These are phyloP conservation scores for Ettlia oleoabundans DNA, from an alignment of 139 green algal genomes.

Conservation along the genomic window DNA sequence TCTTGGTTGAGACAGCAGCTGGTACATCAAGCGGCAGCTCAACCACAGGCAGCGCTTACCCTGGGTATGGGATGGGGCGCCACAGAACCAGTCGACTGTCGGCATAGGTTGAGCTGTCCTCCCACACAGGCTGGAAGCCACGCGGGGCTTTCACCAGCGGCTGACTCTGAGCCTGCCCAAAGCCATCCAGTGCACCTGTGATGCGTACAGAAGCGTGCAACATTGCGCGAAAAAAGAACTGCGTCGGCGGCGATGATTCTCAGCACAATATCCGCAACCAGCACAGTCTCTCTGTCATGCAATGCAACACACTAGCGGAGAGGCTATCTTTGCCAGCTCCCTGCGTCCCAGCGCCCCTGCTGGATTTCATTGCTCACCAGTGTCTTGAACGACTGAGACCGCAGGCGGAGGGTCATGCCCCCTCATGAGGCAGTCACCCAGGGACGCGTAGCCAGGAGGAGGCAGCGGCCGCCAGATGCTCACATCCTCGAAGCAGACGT, in stretches of 20 bases:
- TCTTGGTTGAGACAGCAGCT: too few species aligned
- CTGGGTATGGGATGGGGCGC: constrained; percentile 72
- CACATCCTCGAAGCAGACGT: constrained; percentile 52
- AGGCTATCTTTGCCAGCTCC: too few species aligned
- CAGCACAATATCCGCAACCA: too few species aligned
- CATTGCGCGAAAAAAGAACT: too few species aligned
- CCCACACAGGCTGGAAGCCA: constrained; percentile 51
- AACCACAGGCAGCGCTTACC: constrained; percentile 27
- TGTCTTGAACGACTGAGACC: constrained; percentile 23
- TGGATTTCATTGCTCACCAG: too few species aligned
- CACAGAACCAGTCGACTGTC: constrained; percentile 72
- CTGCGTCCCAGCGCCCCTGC: too few species aligned
- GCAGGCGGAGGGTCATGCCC: constrained; percentile 38
- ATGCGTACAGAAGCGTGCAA: too few species aligned
- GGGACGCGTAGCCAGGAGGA: constrained; percentile 75
- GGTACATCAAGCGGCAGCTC: not conserved
- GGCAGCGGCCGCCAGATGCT: constrained; percentile 86
- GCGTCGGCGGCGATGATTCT: too few species aligned
- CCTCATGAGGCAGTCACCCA: constrained; percentile 78
- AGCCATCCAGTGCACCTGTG: not conserved
- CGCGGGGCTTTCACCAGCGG: constrained; percentile 42
- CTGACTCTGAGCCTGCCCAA: not conserved
- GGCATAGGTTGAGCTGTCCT: constrained; percentile 17
- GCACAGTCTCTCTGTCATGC: too few species aligned
- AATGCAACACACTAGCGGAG: too few species aligned